Base-by-base conservation (phyloP, 2,329 filamentous ascomycete species). In the Exophiala viscosa region DNA sequence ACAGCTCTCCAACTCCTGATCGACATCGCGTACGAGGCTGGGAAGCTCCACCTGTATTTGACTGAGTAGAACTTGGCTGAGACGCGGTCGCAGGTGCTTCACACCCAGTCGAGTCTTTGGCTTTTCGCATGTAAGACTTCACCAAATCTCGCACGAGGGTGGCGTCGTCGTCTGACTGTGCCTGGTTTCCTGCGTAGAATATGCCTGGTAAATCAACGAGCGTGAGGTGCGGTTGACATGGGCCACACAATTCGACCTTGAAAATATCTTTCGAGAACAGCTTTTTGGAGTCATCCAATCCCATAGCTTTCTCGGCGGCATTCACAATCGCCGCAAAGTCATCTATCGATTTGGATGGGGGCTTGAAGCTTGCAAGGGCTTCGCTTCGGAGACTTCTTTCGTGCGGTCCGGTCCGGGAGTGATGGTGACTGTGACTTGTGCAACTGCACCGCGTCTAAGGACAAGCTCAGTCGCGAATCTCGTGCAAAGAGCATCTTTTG, bases 191-290 rank as follows among this genome's bases (percentile, higher is more conserved):
- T 7, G 80, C 76, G 31, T 74, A 72, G 23, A 83, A 77, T 1
- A 85, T 67, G 1, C 82, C 81, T 0, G 82, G 82, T 32, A 85
- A 70, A 65, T 85, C 82, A 6, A 85, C 80, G 1, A 85, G 72
- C 0, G 80, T 85, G 39, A 85, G 66, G 13, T 84, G 73, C 1
- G 80, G 80, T 69, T 80, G 77, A 9, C 81, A 76, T 0, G 81
- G 81, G 0, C 82, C 81, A 9, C 73, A 75, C 62, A 83, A 76
- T 60, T 85, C 81, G 0, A 85, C 74, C 1, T 81, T 76, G 5
- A 84, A 72, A 17, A 83, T 76, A 52, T 81, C 77, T 69, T 53
- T 38, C 68, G 76, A 9, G 73, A 70, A 70, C 1, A 66, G 66
- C 2, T 76, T 67, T 1, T 62, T 55, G 1, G 59, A 54, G 3